phyloP scores from a whole-genome alignment of 768 basidiomycete species.

The Suillus subaureus region DNA sequence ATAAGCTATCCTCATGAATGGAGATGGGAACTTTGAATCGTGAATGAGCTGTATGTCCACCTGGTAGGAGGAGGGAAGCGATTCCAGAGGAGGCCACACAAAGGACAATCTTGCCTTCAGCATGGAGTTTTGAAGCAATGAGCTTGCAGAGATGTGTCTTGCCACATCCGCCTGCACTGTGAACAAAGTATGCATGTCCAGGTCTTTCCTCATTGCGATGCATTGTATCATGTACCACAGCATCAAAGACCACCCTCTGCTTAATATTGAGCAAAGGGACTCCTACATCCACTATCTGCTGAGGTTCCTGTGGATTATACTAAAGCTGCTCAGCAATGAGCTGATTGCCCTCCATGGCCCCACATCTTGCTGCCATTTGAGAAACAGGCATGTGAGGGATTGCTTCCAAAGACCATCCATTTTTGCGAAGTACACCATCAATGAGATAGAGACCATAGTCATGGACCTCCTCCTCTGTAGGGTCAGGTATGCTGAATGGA shows the following conservation, averaged over 20 bases:
- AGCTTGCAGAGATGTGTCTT: too few species aligned
- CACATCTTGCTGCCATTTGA: conserved; percentile 18
- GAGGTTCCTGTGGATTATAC: neutral
- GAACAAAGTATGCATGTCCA: conserved; percentile 40
- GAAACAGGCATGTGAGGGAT: conserved; percentile 23
- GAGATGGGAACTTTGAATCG: too few species aligned
- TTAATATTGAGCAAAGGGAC: conserved; percentile 28
- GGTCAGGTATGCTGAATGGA: conserved; percentile 13
- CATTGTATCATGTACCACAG: conserved; percentile 30
- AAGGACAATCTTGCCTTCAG: too few species aligned
- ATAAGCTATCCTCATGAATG: too few species aligned
- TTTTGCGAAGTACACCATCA: conserved; percentile 23
- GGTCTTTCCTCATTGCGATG: conserved; percentile 5
- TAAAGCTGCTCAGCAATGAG: conserved; percentile 19
- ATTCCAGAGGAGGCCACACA: too few species aligned
- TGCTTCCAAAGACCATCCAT: conserved; percentile 13
- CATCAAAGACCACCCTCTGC: conserved; percentile 31
- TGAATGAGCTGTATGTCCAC: too few species aligned
- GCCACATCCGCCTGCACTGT: conserved; percentile 45
- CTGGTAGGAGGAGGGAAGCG: too few species aligned
- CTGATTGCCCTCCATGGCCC: conserved; percentile 15
- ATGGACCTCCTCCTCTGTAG: conserved; percentile 35
- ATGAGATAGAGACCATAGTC: conserved; percentile 48
- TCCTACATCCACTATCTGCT: neutral
- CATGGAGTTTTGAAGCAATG: too few species aligned